These are phyloP conservation scores for Erythrobasidium yunnanense DNA, from an alignment of 768 basidiomycete genomes.

Conservation along the genomic window DNA sequence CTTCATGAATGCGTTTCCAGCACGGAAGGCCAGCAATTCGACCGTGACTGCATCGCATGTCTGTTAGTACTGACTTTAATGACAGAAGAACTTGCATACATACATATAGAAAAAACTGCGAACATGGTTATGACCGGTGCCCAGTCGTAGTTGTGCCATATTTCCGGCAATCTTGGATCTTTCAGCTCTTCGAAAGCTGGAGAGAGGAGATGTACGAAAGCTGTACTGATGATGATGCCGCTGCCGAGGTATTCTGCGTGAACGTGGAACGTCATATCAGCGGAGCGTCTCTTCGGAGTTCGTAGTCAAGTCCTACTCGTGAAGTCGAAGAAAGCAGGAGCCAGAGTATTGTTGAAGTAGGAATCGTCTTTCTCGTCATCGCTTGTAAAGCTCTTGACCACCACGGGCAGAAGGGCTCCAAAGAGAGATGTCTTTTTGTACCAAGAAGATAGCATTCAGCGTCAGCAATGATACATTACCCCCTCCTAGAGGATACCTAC, in stretches of 20 bases:
- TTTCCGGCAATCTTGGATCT: constrained; percentile 57
- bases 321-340: constrained; percentile 25
- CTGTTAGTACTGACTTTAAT: constrained; percentile 48
- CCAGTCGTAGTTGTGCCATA: constrained; percentile 48
- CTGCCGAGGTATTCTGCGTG: constrained; percentile 10
- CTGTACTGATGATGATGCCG: constrained; percentile 27
- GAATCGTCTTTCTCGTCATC: not conserved
- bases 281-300: not conserved
- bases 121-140: constrained; percentile 48
- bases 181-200: constrained; percentile 63
- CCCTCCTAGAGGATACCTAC: not conserved
- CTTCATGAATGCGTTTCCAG: constrained; percentile 65
- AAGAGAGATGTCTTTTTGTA: constrained; percentile 11
- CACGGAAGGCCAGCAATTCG: constrained; percentile 74
- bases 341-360: not conserved
- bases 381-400: not conserved
- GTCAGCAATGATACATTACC: not conserved
- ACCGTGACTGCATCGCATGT: constrained; percentile 39
- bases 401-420: constrained; percentile 10
- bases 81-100: constrained; percentile 59
- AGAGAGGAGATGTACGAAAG: constrained; percentile 58
- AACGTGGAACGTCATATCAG: not conserved
- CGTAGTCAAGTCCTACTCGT: not conserved
- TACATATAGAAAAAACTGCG: constrained; percentile 72
- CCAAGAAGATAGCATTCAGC: constrained; percentile 7